These are phyloP conservation scores for Chaetomium sp. DNA, from an alignment of 2,329 filamentous ascomycete species.

Conservation along the genomic window DNA sequence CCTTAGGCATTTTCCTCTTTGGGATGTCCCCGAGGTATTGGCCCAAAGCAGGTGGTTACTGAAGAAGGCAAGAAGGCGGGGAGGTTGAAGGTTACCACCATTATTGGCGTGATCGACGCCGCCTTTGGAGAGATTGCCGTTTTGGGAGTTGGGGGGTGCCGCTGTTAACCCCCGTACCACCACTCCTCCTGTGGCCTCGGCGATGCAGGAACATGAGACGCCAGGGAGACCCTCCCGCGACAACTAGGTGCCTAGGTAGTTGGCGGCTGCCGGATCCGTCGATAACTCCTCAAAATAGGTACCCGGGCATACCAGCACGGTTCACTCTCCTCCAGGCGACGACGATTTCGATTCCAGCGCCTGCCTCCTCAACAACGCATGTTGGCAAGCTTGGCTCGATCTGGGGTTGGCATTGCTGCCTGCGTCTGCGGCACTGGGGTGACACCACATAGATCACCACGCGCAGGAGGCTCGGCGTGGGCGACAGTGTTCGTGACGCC, in stretches of 20 bases:
- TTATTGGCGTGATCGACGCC: not conserved
- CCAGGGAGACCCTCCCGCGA: not conserved
- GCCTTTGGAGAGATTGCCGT: not conserved
- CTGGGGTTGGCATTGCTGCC: not conserved
- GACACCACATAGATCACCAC: not conserved
- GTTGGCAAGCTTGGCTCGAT: not conserved
- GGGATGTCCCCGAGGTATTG: not conserved
- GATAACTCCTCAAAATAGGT: not conserved
- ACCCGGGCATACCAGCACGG: not conserved
- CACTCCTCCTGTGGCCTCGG: not conserved
- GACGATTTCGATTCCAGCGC: not conserved
- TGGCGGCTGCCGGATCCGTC: not conserved
- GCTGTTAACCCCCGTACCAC: not conserved
- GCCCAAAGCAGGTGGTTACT: not conserved
- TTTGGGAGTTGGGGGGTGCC: not conserved
- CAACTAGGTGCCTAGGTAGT: too few relatives aligned
- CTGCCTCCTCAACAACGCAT: not conserved
- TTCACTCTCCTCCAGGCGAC: not conserved
- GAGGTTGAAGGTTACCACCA: not conserved
- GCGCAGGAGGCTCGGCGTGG: not conserved
- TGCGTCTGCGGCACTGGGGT: not conserved
- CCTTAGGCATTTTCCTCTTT: not conserved
- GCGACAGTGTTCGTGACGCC: not conserved
- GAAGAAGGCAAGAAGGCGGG: not conserved
- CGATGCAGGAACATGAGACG: constrained; percentile 10